phyloP scores from a whole-genome alignment of 495 filamentous ascomycete genomes.

The Podospora pseudoanserina region DNA sequence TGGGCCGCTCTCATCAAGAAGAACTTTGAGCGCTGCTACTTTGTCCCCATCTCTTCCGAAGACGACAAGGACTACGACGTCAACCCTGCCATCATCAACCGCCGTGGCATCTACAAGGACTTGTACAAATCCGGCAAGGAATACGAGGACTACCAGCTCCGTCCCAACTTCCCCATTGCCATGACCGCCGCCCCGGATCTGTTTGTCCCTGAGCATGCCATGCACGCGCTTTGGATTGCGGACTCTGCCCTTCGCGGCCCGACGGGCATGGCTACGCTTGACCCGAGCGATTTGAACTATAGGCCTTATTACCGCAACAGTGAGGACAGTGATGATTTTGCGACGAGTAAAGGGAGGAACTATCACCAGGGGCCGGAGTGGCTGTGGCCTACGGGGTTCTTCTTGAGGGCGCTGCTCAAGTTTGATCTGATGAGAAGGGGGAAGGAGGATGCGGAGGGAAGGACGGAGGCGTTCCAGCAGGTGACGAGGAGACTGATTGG shows the following conservation, averaged over 20 bases:
- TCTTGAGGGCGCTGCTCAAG: constrained; percentile 81
- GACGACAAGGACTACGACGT: constrained; percentile 77
- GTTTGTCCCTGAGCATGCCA: constrained; percentile 72
- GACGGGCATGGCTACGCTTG: constrained; percentile 92
- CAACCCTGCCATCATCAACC: constrained; percentile 72
- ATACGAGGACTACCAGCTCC: constrained; percentile 96
- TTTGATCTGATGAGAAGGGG: constrained; percentile 78
- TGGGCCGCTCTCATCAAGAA: constrained; percentile 80
- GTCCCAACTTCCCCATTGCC: constrained; percentile 89
- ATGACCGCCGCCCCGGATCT: constrained; percentile 91
- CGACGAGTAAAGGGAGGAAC: constrained; percentile 87
- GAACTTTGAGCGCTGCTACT: constrained; percentile 90
- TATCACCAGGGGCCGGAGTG: constrained; percentile 99
- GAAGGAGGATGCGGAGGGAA: constrained; percentile 53
- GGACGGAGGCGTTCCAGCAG: constrained; percentile 89
- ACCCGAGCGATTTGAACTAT: constrained; percentile 88
- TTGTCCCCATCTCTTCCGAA: constrained; percentile 62
- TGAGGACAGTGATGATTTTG: constrained; percentile 85
- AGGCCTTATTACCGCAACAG: constrained; percentile 90
- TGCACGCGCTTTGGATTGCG: constrained; percentile 70
- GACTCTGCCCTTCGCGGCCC: constrained; percentile 80
- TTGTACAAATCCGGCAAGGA: constrained; percentile 88
- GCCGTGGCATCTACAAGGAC: constrained; percentile 97
- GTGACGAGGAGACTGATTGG: constrained; percentile 76
- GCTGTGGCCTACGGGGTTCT: constrained; percentile 98